Base-by-base conservation (phyloP, 2,329 filamentous ascomycete species). In the Microcyclosporella mali region DNA sequence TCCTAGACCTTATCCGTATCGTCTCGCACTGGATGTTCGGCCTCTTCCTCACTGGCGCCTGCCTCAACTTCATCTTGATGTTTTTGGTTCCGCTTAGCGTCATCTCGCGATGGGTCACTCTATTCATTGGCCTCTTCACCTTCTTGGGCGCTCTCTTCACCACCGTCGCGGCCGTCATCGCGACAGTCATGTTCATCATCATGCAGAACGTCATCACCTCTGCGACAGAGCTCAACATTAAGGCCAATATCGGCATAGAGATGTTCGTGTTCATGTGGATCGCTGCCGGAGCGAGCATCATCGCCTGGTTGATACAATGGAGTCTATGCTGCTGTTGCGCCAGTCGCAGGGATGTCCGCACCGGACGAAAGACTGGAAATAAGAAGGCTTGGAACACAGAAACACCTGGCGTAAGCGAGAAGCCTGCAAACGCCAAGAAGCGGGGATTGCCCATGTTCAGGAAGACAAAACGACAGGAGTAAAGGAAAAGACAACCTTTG, bases 221-320 rank as follows among this genome's bases (percentile, higher is more conserved):
- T 3, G 80, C 85, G 57, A 74, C 75, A 2, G 79, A 85, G 45
- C 70, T 95, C 40, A 92, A 94, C 63, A 88, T 95, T 54, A 63
- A 68, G 29, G 45, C 45, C 12, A 40, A 32, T 16, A 45, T 52
- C 7, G 88, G 88, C 4, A 66, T 63, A 25, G 74, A 78, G 51
- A 89, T 94, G 84, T 78, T 94, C 57, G 84, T 70, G 0, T 94
- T 94, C 60, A 90, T 94, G 83, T 97, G 90, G 89, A 76, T 88
- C 19, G 85, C 83, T 0, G 75, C 81, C 0, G 78, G 72, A 0
- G 78, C 82, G 47, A 77, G 78, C 1, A 66, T 87, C 4, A 58
- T 89, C 15, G 82, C 83, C 0, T 89, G 85, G 61, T 41, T 72
- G 8, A 70, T 94, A 15, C 86, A 94, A 63, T 69, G 84, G 19